Evolutionary conservation across 768 basidiomycete species (phyloP).

Genomic region (Dacryopinax primogenitus): DNA sequence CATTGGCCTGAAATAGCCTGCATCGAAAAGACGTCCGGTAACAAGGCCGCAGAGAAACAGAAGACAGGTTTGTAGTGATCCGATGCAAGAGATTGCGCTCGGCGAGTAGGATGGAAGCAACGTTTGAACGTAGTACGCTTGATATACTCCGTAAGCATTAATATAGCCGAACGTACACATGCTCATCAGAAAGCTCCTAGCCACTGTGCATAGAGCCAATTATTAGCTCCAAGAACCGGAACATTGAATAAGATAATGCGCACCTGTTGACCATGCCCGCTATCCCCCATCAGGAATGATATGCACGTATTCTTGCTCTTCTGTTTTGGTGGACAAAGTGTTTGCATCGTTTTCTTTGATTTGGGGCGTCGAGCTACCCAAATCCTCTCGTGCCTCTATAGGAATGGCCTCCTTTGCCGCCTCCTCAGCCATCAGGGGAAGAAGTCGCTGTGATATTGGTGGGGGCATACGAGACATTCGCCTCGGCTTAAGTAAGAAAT

Average conservation of each 20-base stretch:
- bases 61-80: conserved; percentile 25
- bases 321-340: not conserved
- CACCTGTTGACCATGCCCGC: conserved; percentile 6
- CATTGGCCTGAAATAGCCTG: conserved; percentile 29
- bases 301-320: not conserved
- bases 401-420: not conserved
- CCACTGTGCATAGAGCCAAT: not conserved
- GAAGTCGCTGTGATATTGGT: not conserved
- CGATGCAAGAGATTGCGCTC: conserved; percentile 28
- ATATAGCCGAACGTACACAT: conserved; percentile 16
- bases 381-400: not conserved
- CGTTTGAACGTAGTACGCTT: conserved; percentile 18
- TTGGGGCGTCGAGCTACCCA: not conserved
- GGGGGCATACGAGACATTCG: too few relatives aligned
- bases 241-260: not conserved
- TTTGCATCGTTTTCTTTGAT: not conserved
- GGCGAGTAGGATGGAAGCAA: conserved; percentile 21
- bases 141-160: conserved; percentile 22
- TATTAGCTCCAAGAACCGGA: not conserved
- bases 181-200: not conserved
- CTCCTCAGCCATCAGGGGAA: not conserved
- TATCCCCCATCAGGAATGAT: not conserved
- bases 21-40: conserved; percentile 26
- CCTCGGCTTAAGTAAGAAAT: too few relatives aligned
- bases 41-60: conserved; percentile 24